Evolutionary conservation across 2,329 filamentous ascomycete genomes (phyloP), one percentile per base, ranked within the genome.

Genomic region (Plectosphaerella plurivora): DNA sequence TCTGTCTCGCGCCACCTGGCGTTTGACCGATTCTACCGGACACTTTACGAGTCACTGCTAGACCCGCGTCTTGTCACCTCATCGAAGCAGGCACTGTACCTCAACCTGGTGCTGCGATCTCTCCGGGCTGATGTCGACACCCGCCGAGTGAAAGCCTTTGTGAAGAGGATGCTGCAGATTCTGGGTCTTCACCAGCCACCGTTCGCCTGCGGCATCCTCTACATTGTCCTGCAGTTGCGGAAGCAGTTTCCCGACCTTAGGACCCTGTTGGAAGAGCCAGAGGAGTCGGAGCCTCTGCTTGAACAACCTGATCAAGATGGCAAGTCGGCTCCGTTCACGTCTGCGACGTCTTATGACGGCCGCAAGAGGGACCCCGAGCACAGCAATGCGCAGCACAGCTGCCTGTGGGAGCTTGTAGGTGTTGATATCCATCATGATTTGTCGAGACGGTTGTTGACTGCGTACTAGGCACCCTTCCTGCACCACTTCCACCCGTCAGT

Each of bases 401-500:
- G 92, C 71, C 74, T 97, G 9, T 99, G 94, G 94, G 94, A 99
- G 68, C 68, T 96, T 55, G 78, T 94, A 71, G 70, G 81, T 20
- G 36, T 4, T 14, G 11, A 28, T 6, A 4, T 24, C 39, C 14
- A 16, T 2, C 16, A 14, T 16, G 28, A 22, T 5, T 22, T 33
- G 9, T 12, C 28, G 11, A 33, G 28, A 33, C 3, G 11, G 8
- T 33, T 33, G 18, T 8, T 20, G 41, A 44, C 15, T 20, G n/a
- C 5, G 47, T 15, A 45, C 47, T 28, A 74, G 71, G 66, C 81
- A 6, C 91, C 91, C 1, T 87, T 90, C 57, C 71, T 90, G 50
- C 77, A 76, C 16, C 94, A 99, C 68, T 99, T 89, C 68, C 95
- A 99, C 65, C 94, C 94, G 1, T 96, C 94, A 1, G 93, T 99